phyloP scores from a whole-genome alignment of 495 filamentous ascomycete genomes.

The Aspergillus nanangensis region DNA sequence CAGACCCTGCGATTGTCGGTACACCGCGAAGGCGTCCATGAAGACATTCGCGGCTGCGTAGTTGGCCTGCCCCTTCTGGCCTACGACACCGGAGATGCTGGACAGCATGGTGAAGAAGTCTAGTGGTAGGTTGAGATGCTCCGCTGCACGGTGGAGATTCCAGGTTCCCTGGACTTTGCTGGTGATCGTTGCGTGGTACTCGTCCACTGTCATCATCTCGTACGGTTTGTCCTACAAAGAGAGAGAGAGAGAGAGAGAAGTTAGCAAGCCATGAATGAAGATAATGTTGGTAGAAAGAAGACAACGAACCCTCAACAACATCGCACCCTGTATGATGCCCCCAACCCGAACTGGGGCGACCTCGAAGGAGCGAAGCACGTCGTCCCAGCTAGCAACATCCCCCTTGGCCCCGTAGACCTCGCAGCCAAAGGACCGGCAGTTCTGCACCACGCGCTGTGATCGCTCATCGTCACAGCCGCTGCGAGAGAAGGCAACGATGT shows the following conservation, averaged over 20 bases:
- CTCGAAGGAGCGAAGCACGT: not conserved
- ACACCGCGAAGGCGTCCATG: conserved; percentile 40
- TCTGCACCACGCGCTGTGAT: not conserved
- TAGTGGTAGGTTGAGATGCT: conserved; percentile 4
- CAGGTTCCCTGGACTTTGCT: conserved; percentile 23
- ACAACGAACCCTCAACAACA: conserved; percentile 5
- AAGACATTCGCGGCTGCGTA: conserved; percentile 43
- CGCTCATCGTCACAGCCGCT: not conserved
- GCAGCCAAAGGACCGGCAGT: not conserved
- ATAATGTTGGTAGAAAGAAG: not conserved
- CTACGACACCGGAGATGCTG: conserved; percentile 29
- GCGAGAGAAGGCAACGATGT: not conserved
- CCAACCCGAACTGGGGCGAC: conserved; percentile 4
- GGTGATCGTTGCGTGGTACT: not conserved
- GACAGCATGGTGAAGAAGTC: conserved; percentile 31
- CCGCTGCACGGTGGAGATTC: conserved; percentile 26
- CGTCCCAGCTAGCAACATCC: not conserved
- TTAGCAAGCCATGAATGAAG: not conserved
- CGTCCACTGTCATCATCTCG: not conserved
- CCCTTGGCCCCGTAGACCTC: not conserved
- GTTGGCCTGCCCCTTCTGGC: conserved; percentile 38
- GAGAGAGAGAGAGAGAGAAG: too few relatives aligned
- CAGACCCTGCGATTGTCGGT: conserved; percentile 23
- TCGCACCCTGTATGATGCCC: conserved; percentile 20
- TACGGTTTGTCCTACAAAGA: conserved; percentile 2